These are phyloP conservation scores for Nigrospora oryzae DNA, from an alignment of 2,329 filamentous ascomycete species.

Conservation along the genomic window DNA sequence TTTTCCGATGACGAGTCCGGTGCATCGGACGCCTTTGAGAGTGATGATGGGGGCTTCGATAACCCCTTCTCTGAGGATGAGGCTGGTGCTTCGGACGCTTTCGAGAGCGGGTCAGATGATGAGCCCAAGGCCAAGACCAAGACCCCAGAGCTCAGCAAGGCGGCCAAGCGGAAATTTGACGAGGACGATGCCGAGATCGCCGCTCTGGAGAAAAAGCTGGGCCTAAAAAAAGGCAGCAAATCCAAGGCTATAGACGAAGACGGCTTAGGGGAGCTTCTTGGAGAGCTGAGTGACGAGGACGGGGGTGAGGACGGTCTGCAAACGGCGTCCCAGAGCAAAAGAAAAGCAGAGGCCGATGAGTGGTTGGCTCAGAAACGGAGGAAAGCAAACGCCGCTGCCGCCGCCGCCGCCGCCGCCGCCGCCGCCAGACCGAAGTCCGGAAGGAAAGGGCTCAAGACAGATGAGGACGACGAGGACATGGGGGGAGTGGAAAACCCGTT, in stretches of 20 bases:
- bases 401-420: constrained; percentile 2
- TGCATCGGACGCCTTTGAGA: constrained; percentile 1
- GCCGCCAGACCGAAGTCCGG: neutral
- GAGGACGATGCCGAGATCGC: constrained; percentile 86
- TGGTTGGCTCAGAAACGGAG: constrained; percentile 52
- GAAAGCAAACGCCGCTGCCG: constrained; percentile 26
- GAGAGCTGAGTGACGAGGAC: constrained; percentile 47
- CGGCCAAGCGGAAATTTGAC: constrained; percentile 56
- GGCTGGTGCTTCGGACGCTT: neutral
- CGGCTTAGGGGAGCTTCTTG: constrained; percentile 71
- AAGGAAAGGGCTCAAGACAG: neutral
- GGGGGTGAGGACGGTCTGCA: constrained; percentile 34
- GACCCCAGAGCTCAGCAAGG: constrained; percentile 4
- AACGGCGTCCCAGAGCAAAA: constrained; percentile 52
- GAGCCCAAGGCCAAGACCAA: constrained; percentile 2
- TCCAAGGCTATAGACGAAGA: constrained; percentile 71
- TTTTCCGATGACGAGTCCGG: constrained; percentile 1
- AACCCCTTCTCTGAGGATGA: constrained; percentile 5
- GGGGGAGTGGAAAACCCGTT: constrained; percentile 1
- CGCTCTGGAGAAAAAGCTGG: constrained; percentile 77
- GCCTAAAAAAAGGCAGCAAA: constrained; percentile 69
- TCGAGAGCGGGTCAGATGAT: constrained; percentile 6
- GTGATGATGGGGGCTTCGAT: constrained; percentile 7
- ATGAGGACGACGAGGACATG: constrained; percentile 13
- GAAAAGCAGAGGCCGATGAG: constrained; percentile 47